These are phyloP conservation scores for Linderina pennispora DNA, from an alignment of 192 early-diverging fungal genomes.

Conservation along the genomic window DNA sequence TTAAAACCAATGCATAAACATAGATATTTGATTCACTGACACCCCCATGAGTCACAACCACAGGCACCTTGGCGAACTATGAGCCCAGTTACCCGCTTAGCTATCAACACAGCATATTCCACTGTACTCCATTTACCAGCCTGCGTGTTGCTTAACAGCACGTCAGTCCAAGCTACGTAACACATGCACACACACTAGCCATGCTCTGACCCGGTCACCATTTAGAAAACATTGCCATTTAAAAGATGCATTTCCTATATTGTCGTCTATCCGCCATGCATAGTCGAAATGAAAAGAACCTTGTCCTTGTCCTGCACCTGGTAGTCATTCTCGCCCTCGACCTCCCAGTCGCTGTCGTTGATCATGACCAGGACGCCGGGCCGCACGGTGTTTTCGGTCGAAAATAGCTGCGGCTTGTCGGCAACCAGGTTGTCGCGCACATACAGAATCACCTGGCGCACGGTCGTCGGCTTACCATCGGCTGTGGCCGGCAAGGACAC, in stretches of 20 bases:
- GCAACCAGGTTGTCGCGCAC: constrained; percentile 64
- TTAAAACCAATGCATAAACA: no score
- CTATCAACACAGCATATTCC: no score
- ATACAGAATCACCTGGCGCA: constrained; percentile 65
- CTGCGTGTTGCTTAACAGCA: no score
- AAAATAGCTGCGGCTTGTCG: constrained; percentile 81
- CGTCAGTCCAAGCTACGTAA: no score
- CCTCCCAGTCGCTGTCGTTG: constrained; percentile 95
- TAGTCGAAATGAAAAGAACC: constrained; percentile 94
- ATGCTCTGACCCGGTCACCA: background rate
- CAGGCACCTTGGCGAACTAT: no score
- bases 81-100: no score
- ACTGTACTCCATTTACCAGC: no score
- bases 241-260: background rate
- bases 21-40: no score
- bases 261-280: constrained; percentile 81
- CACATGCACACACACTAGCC: background rate
- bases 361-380: constrained; percentile 93
- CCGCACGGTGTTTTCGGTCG: constrained; percentile 74
- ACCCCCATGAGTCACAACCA: no score
- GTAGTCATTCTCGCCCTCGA: constrained; percentile 85
- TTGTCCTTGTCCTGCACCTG: constrained; percentile 67
- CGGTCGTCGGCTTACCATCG: constrained; percentile 38
- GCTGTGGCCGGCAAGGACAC: constrained; percentile 25
- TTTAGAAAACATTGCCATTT: background rate